Conservation (phyloP, 1,139 yeast genomes). For the Zygosaccharomyces pseudobailii region DNA sequence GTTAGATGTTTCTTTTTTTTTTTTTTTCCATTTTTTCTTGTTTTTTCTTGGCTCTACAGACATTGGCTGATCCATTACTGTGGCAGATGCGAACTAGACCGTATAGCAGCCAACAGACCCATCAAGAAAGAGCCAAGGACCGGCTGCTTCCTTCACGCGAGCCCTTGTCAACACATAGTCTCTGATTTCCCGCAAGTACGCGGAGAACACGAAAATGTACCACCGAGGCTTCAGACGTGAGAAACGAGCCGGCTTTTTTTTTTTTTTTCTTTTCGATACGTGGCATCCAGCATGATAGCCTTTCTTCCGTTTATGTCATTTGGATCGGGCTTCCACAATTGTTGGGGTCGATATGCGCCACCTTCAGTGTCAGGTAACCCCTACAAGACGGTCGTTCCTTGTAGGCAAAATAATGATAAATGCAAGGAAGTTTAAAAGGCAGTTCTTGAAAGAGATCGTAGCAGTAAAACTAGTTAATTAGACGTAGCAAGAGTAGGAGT, state of each 20-base stretch:
- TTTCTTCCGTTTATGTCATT: background rate
- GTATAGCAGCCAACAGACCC: no score
- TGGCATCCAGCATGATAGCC: background rate
- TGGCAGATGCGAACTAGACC: no score
- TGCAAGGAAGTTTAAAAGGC: no score
- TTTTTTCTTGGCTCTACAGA: no score
- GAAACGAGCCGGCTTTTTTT: background rate
- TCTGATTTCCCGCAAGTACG: background rate
- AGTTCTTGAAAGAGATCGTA: background rate
- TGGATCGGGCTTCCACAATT: background rate
- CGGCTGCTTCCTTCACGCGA: no score
- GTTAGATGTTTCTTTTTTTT: no score
- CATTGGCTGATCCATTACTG: no score
- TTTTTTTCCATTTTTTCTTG: no score
- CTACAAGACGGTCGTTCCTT: background rate
- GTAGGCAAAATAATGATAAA: background rate
- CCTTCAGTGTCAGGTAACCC: background rate
- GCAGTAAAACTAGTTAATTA: background rate
- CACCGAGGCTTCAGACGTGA: background rate
- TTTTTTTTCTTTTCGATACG: background rate
- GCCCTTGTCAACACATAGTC: no score
- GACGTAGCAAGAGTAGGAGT: background rate
- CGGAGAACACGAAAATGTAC: background rate
- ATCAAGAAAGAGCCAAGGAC: no score
- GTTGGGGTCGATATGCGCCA: background rate